Evolutionary conservation across 1,139 yeast species (phyloP), one percentile per base, ranked within the genome.

Genomic region (Yamadazyma sp.): DNA sequence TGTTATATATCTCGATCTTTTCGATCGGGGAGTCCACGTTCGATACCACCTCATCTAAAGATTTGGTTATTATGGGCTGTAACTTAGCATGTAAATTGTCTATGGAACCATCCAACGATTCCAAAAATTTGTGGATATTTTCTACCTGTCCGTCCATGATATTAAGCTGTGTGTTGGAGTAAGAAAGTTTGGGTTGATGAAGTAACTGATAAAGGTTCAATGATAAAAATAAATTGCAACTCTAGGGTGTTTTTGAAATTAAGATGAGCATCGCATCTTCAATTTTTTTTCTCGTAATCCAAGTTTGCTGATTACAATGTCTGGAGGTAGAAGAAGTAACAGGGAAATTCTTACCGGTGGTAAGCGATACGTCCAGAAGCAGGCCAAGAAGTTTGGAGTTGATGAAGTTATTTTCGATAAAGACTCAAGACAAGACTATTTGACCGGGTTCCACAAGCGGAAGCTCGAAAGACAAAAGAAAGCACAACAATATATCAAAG

Each of bases 391-490:
- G 53, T 81, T 77, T 51, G 75, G 88, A 24, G 89, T 83, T 3
- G 89, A 79, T 26, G 96, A 87, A 57, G 94, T 91, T 26, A 79
- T 77, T 2, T 91, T 87, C 58, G 92, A 91, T 62, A 78, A 80
- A 49, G 85, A 77, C 28, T 76, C 82, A 18, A 69, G 96, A 59
- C 64, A 70, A 28, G 96, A 91, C 45, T 92, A 83, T 61, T 69
- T 92, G 51, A 92, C 97, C 1, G 98, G 98, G 25, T 92, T 92
- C 59, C 98, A 92, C 61, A 92, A 92, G 64, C 77, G 98, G 56
- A 92, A 92, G 61, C 58, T 91, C 16, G 86, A 86, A 55, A 75
- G 98, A 59, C 87, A 86, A 63, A 91, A 88, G 64, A 83, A 83
- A 50, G 98, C 98, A 0, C 81, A 79, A 49, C 86, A 78, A 44